Base-by-base conservation (phyloP, 1,284 basidiomycete genomes). In the Microbotryum scabiosae region DNA sequence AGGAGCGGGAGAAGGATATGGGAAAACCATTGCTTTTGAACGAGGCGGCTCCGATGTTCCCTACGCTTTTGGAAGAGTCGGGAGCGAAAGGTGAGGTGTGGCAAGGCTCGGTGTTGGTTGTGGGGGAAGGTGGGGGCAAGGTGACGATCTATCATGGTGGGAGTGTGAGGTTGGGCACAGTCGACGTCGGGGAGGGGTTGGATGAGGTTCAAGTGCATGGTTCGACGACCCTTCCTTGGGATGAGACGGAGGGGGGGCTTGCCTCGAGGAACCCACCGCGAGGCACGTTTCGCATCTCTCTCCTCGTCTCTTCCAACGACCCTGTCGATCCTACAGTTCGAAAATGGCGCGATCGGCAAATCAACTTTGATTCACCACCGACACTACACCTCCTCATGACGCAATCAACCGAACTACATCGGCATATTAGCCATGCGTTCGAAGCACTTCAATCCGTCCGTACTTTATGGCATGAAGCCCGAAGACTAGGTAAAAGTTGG, bases 401-500 rank as follows among this genome's bases (percentile, higher is more conserved):
- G 7, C 57, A 60, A 20, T 61, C 62, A 4, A 51, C 65, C 0
- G 51, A 58, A 1, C 45, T 64, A 6, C 59, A 54, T 1, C 44
- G 51, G 2, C 45, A 46, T 21, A 43, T 66, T 32, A 20, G 44
- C 18, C 62, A 68, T n/a, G 62, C 62, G 3, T 62, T 63, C 36
- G 61, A 62, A 16, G 62, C 59, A 9, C 48, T 68, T 0, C 66
- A 68, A 32, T 59, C 63, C 18, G 57, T 56, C 8, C 25, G 66
- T 3, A 54, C 43, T 6, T 6, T 57, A 5, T 68, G 66, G 66
- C 64, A 68, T 44, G 66, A 68, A 45, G 44, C 61, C 18, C 21
- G 66, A 6, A 36, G 66, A 26, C 56, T 68, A 7, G 64, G 66
- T 5, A 68, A 68, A 12, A 64, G 61, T 3, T 68, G 66, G 66